Evolutionary conservation across 306 rosid species (phyloP), one percentile per base, ranked within the genome.

Genomic region (Acacia confusa): DNA sequence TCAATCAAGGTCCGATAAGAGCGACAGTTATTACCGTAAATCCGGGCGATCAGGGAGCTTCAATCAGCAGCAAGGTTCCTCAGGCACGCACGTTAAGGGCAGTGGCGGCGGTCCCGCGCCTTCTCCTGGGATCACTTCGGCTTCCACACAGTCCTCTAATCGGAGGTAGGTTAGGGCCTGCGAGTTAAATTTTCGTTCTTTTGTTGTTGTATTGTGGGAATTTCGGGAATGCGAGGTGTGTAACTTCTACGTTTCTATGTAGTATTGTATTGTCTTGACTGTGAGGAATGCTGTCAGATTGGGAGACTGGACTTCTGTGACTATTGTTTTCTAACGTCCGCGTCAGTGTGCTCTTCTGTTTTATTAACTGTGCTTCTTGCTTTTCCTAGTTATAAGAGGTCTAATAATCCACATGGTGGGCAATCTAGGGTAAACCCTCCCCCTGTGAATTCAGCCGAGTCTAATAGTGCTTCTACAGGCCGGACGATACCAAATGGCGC

Each of bases 1-100:
- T 92, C 99, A 92, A 93, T 85, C 96, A 85, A 92, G 92, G 92
- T 67, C 96, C 82, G 99, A 93, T 72, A 93, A 91, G 96, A 93
- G 70, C 83, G 92, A 93, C 82, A 32, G 81, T n/a, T 90, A 83
- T 61, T 71, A 92, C 88, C 91, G 91, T 79, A 92, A 81, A 77
- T 17, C 93, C 70, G 93, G 90, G 66, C 98, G 99, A 92, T 36
- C 40, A 36, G 40, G 40, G 40, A 36, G 40, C 40, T 36, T 36
- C 40, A 36, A 36, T 36, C 40, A 88, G 84, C 98, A 86, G 87
- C 92, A 93, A 79, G 89, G 89, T 81, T 78, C 88, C 74, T 76
- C 97, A 83, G 84, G 91, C 28, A 77, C 86, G 27, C 85, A 86
- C 91, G 89, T 82, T 61, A 92, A 83, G 92, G 89, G 71, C 45